Conservation (phyloP, 805 yeast species). For the Saccharomyces mikatae region DNA sequence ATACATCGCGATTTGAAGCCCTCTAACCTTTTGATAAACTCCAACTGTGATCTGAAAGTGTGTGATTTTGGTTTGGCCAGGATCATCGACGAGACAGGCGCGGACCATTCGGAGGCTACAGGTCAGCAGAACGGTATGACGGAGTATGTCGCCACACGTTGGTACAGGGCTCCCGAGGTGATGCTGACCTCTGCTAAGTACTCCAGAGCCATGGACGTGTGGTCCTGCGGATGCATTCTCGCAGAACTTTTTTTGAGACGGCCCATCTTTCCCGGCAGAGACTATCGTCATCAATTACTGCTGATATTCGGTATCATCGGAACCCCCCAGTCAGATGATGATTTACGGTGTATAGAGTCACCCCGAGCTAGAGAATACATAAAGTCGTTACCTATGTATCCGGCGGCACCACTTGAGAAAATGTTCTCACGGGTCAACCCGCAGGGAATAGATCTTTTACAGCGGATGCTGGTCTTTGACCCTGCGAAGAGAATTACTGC, state of each 20-base stretch:
- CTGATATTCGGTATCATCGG: conserved; percentile 80
- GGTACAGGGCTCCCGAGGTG: conserved; percentile 97
- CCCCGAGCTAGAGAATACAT: conserved; percentile 86
- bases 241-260: conserved; percentile 83
- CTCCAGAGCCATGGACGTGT: conserved; percentile 89
- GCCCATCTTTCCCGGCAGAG: conserved; percentile 90
- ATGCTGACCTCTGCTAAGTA: conserved; percentile 91
- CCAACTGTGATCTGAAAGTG: conserved; percentile 88
- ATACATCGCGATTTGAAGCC: conserved; percentile 92
- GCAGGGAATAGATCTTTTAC: conserved; percentile 56
- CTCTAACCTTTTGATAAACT: conserved; percentile 72
- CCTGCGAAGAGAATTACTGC: conserved; percentile 80
- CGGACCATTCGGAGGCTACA: conserved; percentile 23
- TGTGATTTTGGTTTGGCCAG: conserved; percentile 92
- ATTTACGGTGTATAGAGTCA: conserved; percentile 64
- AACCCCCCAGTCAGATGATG: conserved; percentile 68
- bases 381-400: conserved; percentile 60
- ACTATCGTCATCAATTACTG: conserved; percentile 85
- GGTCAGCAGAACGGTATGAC: conserved; percentile 50
- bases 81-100: conserved; percentile 24
- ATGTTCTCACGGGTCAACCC: conserved; percentile 51
- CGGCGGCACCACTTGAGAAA: conserved; percentile 13
- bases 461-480: conserved; percentile 71
- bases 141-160: conserved; percentile 93
- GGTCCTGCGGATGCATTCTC: conserved; percentile 94